These are phyloP conservation scores for Zhuliangozyma parablackwelliae DNA, from an alignment of 1,139 yeast genomes.

Conservation along the genomic window DNA sequence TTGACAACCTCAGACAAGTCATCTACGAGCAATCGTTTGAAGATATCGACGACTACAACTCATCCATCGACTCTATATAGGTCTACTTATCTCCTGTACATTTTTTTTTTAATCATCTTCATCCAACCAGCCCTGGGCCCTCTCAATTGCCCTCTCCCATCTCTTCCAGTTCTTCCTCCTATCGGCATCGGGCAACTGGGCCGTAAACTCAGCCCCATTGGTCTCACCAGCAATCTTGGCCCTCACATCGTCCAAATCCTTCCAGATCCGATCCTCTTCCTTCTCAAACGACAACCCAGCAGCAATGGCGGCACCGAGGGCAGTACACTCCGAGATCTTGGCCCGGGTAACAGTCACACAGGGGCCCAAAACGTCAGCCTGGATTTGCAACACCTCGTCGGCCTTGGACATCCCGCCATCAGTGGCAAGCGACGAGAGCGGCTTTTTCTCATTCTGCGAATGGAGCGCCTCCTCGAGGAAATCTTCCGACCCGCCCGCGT, in stretches of 20 bases:
- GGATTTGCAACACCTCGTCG: constrained; percentile 89
- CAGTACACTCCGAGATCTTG: constrained; percentile 84
- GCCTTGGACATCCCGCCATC: constrained; percentile 97
- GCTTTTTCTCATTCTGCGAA: constrained; percentile 40
- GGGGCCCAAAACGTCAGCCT: constrained; percentile 83
- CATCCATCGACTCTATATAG: constrained; percentile 3
- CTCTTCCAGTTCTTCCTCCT: constrained; percentile 65
- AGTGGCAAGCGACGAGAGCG: constrained; percentile 62
- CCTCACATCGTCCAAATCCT: constrained; percentile 60
- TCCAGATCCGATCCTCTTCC: constrained; percentile 67
- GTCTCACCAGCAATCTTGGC: constrained; percentile 24
- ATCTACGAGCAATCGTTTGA: constrained; percentile 10
- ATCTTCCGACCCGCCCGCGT: constrained; percentile 58
- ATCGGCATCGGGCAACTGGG: constrained; percentile 54
- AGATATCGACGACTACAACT: constrained; percentile 13
- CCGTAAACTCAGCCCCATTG: constrained; percentile 42
- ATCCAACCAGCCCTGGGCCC: constrained; percentile 74
- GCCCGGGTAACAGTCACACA: constrained; percentile 84
- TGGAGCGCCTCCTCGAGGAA: constrained; percentile 40
- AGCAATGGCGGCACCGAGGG: constrained; percentile 94
- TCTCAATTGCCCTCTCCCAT: constrained; percentile 79
- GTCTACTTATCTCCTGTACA: not conserved
- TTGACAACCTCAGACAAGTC: constrained; percentile 18
- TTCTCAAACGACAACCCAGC: constrained; percentile 73
- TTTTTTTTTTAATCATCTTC: constrained; percentile 25